phyloP scores from a whole-genome alignment of 768 basidiomycete genomes.

The Pisolithus orientalis region DNA sequence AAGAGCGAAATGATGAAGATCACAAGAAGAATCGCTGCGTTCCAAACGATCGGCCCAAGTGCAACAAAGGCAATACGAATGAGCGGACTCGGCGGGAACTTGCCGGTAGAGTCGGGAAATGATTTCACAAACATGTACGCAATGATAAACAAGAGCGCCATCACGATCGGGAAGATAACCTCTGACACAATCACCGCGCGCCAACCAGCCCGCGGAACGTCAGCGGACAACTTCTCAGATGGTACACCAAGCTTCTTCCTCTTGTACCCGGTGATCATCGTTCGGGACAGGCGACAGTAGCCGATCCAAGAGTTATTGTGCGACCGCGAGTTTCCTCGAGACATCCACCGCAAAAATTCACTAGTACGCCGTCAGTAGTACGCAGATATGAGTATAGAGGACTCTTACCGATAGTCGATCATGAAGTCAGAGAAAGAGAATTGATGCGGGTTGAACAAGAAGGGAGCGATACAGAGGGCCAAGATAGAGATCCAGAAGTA shows the following conservation, averaged over 20 bases:
- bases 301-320: constrained; percentile 99
- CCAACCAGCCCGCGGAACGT: constrained; percentile 92
- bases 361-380: constrained; percentile 33
- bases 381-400: not conserved
- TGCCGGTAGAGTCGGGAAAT: constrained; percentile 61
- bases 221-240: constrained; percentile 93
- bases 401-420: constrained; percentile 79
- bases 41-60: constrained; percentile 93
- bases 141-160: constrained; percentile 82
- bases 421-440: constrained; percentile 96
- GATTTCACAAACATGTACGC: constrained; percentile 93
- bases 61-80: constrained; percentile 92
- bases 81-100: constrained; percentile 71
- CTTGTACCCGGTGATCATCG: constrained; percentile 99
- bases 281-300: constrained; percentile 95
- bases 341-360: constrained; percentile 99
- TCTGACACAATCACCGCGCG: constrained; percentile 85
- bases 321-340: constrained; percentile 92
- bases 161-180: constrained; percentile 76
- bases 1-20: constrained; percentile 89
- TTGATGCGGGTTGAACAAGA: constrained; percentile 99
- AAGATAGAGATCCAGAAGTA: constrained; percentile 98
- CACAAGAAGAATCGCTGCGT: constrained; percentile 79
- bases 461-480: constrained; percentile 88
- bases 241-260: constrained; percentile 95